A percentile compares a stretch with the other conserved stretches of the same genome.
Evolutionary conservation across 345 rosid genomes (phyloP).

Genomic region (Triadica sebifera): DNA sequence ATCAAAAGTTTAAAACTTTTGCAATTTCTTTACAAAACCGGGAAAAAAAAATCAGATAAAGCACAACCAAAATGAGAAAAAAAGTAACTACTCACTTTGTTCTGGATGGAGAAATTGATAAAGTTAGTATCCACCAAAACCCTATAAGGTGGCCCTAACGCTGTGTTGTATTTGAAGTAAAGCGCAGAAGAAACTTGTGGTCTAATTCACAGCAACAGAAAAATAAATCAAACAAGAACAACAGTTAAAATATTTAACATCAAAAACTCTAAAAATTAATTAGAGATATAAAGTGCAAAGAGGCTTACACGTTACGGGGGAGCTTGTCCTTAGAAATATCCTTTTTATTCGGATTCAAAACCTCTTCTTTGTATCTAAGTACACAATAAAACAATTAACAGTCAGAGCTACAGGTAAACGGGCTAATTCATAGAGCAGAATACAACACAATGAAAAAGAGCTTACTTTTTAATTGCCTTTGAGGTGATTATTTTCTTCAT

Average conservation of each 20-base stretch:
- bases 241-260: background rate
- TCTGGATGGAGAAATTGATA: constrained; percentile 93
- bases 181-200: constrained; percentile 55
- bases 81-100: constrained; percentile 51
- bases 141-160: constrained; percentile 84
- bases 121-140: constrained; percentile 94
- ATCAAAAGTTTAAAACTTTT: background rate
- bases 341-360: constrained; percentile 80
- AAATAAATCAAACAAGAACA: background rate
- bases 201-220: constrained; percentile 30
- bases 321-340: constrained; percentile 65
- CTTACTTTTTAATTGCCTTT: constrained; percentile 65
- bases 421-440: background rate
- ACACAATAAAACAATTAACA: constrained; percentile 6
- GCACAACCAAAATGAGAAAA: background rate
- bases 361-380: constrained; percentile 74
- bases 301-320: constrained; percentile 85
- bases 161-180: constrained; percentile 52
- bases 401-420: background rate
- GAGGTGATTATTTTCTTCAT: constrained; percentile 73
- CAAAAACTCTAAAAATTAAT: background rate
- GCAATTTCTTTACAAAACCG: too few species aligned
- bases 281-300: background rate
- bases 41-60: background rate
- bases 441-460: background rate